Conservation (phyloP, 2,329 filamentous ascomycete genomes). For the Clarireedia hainanense region DNA sequence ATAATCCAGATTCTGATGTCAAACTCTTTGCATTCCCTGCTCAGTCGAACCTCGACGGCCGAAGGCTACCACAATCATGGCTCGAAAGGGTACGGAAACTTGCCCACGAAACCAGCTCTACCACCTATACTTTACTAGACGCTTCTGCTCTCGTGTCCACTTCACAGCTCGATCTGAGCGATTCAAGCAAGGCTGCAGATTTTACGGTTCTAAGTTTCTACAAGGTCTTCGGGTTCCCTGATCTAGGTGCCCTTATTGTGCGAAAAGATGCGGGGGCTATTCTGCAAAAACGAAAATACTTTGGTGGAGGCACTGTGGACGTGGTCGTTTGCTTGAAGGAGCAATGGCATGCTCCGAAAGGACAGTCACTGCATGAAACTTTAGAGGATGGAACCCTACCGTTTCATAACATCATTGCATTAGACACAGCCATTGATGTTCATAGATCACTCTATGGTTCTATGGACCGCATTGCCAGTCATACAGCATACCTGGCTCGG, state of each 20-base stretch:
- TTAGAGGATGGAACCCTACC: conserved; percentile 89
- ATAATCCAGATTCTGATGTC: conserved; percentile 15
- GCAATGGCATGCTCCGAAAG: conserved; percentile 76
- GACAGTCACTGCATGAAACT: conserved; percentile 63
- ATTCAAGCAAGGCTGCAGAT: conserved; percentile 59
- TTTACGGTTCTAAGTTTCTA: conserved; percentile 86
- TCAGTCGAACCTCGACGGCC: conserved; percentile 53
- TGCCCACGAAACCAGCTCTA: conserved; percentile 16
- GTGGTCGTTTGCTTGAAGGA: conserved; percentile 73
- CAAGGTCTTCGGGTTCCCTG: conserved; percentile 97
- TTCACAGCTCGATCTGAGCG: conserved; percentile 62
- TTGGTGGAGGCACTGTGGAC: conserved; percentile 91
- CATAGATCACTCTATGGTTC: conserved; percentile 64
- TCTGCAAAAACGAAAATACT: conserved; percentile 66
- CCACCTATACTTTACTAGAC: conserved; percentile 65
- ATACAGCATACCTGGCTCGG: conserved; percentile 59
- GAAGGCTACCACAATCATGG: conserved; percentile 67
- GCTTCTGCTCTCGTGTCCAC: conserved; percentile 77
- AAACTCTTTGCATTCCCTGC: conserved; percentile 61
- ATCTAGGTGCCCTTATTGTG: conserved; percentile 79
- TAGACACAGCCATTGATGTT: conserved; percentile 64
- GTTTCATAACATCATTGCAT: conserved; percentile 80
- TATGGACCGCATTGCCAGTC: conserved; percentile 60
- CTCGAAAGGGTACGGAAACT: conserved; percentile 38
- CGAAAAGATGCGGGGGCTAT: conserved; percentile 59